Conservation (phyloP, 1,284 basidiomycete genomes). For the Leucoagaricus sp. region DNA sequence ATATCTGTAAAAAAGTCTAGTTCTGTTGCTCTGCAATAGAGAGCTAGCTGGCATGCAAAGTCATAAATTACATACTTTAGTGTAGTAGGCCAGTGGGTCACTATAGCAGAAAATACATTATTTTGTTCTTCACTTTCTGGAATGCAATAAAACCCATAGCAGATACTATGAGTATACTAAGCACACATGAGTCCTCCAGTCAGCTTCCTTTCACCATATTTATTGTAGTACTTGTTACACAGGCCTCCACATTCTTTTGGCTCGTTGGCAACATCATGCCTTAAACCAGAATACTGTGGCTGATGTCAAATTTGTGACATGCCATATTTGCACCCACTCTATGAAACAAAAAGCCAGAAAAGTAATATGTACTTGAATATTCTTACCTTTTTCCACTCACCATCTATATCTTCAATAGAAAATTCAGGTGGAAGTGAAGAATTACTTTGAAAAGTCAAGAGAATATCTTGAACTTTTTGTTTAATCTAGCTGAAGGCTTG, state of each 20-base stretch:
- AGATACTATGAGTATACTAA: conserved; percentile 39
- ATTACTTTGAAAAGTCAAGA: too few species aligned
- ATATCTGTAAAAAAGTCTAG: too few species aligned
- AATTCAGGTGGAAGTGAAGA: not conserved
- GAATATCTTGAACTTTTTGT: not conserved
- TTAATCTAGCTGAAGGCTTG: too few species aligned
- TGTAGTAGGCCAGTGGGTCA: too few species aligned
- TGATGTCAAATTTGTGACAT: conserved; percentile 18
- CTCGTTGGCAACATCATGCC: too few species aligned
- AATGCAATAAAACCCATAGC: conserved; percentile 42
- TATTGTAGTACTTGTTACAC: too few species aligned
- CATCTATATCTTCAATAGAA: not conserved
- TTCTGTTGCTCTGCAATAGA: too few species aligned
- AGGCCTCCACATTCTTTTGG: too few species aligned
- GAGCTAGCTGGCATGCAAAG: too few species aligned
- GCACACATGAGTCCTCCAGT: conserved; percentile 25
- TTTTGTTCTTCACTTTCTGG: conserved; percentile 36
- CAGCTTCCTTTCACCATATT: not conserved
- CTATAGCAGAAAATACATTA: conserved; percentile 39
- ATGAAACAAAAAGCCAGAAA: too few species aligned
- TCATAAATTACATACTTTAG: too few species aligned
- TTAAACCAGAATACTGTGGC: conserved; percentile 13
- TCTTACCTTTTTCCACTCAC: not conserved
- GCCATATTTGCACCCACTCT: conserved; percentile 14
- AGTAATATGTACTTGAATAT: too few species aligned